A percentile compares a stretch with the other conserved stretches of the same genome.
Conservation (phyloP, 306 rosid genomes). For the Quercus ilex region DNA sequence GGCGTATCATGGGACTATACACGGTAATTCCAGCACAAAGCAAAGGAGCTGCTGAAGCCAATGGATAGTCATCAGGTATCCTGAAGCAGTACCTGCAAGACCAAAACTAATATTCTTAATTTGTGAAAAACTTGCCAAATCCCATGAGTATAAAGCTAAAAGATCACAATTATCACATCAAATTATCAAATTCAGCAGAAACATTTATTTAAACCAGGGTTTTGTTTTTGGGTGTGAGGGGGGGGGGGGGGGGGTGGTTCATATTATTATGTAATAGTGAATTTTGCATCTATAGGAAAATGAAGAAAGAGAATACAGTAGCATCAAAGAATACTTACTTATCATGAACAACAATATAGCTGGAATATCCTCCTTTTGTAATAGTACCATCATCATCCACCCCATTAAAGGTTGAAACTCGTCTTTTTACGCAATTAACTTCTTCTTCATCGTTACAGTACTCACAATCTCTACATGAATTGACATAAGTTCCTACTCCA, state of each 20-base stretch:
- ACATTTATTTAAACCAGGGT: no score
- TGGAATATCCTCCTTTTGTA: constrained; percentile 50
- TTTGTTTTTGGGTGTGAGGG: no score
- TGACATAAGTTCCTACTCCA: constrained; percentile 45
- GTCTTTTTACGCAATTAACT: constrained; percentile 26
- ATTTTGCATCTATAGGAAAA: neutral
- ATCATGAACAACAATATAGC: constrained; percentile 38
- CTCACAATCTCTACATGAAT: constrained; percentile 49
- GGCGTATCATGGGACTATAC: constrained; percentile 78
- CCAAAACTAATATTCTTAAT: neutral
- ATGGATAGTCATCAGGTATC: constrained; percentile 67
- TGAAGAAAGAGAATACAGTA: no score
- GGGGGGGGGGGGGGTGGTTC: no score
- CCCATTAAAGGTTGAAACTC: constrained; percentile 32
- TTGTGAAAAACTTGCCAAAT: no score
- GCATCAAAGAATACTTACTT: constrained; percentile 15
- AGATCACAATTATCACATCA: no score
- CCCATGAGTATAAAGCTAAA: no score
- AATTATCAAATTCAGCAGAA: no score
- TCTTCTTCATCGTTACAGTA: constrained; percentile 31
- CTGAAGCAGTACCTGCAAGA: constrained; percentile 64
- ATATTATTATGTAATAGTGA: no score
- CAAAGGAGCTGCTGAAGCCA: constrained; percentile 86
- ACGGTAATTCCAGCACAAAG: constrained; percentile 95
- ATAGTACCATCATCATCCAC: constrained; percentile 39